phyloP scores from a whole-genome alignment of 257 asterid genomes.

The Osmanthus fragrans region DNA sequence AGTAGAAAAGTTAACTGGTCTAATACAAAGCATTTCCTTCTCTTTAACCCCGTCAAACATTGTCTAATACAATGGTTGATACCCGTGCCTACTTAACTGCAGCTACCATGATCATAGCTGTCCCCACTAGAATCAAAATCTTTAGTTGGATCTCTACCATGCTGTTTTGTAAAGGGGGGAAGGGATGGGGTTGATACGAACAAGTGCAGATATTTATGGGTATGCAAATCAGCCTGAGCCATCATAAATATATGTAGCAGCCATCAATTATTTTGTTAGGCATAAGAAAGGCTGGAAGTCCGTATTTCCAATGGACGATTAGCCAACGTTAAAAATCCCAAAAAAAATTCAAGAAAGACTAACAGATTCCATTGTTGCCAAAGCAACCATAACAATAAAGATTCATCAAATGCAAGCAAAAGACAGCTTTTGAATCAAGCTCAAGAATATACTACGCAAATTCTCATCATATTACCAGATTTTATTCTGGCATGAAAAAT shows the following conservation, averaged over 20 bases:
- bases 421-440: slow-evolving; percentile 36
- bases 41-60: too few relatives aligned
- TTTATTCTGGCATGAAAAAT: slow-evolving; percentile 46
- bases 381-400: slow-evolving; percentile 40
- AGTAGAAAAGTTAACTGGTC: too few relatives aligned
- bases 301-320: slow-evolving; percentile 34
- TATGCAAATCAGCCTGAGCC: neutral
- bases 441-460: slow-evolving; percentile 47
- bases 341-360: slow-evolving; percentile 26
- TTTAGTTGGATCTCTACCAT: neutral
- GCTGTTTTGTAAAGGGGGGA: too few relatives aligned
- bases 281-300: slow-evolving; percentile 26
- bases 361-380: slow-evolving; percentile 38
- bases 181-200: too few relatives aligned
- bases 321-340: slow-evolving; percentile 25
- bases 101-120: slow-evolving; percentile 3
- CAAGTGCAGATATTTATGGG: too few relatives aligned
- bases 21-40: too few relatives aligned
- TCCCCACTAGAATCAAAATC: neutral
- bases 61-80: too few relatives aligned
- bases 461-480: slow-evolving; percentile 41
- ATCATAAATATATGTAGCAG: slow-evolving; percentile 6
- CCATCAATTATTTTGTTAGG: slow-evolving; percentile 52
- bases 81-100: neutral
- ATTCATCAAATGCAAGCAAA: slow-evolving; percentile 41